Conservation (phyloP, 306 rosid genomes). For the Quillaja saponaria region DNA sequence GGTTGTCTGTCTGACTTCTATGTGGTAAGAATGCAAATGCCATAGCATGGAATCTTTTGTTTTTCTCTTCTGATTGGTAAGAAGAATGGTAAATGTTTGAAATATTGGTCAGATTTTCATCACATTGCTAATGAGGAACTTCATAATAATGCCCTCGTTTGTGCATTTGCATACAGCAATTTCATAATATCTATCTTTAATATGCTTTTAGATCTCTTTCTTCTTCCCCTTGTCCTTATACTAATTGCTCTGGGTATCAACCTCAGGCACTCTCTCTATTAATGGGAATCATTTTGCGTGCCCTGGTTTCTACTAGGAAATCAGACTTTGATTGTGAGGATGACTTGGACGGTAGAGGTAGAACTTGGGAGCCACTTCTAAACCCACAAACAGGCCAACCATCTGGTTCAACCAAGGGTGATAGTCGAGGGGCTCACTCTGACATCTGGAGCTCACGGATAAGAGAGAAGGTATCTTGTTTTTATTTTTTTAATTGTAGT, state of each 20-base stretch:
- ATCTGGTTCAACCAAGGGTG: conserved; percentile 54
- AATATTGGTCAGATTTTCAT: too few relatives aligned
- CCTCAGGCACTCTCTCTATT: conserved; percentile 73
- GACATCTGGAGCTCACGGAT: conserved; percentile 84
- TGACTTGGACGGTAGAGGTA: conserved; percentile 47
- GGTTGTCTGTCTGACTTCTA: too few relatives aligned
- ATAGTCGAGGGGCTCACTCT: conserved; percentile 50
- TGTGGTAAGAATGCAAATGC: too few relatives aligned
- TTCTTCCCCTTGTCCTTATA: conserved; percentile 14
- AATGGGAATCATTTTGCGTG: conserved; percentile 67
- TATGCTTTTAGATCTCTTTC: conserved; percentile 8
- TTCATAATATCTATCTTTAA: neutral
- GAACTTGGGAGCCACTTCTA: conserved; percentile 67
- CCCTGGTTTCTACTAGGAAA: conserved; percentile 56
- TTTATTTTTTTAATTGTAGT: too few relatives aligned
- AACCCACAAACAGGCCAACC: conserved; percentile 62
- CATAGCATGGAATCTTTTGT: too few relatives aligned
- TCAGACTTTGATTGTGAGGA: conserved; percentile 57
- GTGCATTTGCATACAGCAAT: too few relatives aligned
- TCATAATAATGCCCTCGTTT: too few relatives aligned
- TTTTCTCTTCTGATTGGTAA: too few relatives aligned
- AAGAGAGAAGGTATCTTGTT: conserved; percentile 77
- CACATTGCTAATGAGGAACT: too few relatives aligned
- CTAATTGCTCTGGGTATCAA: conserved; percentile 34
- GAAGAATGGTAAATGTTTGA: too few relatives aligned